Evolutionary conservation across 2,329 filamentous ascomycete genomes (phyloP).

Genomic region (Xylariales sp.): DNA sequence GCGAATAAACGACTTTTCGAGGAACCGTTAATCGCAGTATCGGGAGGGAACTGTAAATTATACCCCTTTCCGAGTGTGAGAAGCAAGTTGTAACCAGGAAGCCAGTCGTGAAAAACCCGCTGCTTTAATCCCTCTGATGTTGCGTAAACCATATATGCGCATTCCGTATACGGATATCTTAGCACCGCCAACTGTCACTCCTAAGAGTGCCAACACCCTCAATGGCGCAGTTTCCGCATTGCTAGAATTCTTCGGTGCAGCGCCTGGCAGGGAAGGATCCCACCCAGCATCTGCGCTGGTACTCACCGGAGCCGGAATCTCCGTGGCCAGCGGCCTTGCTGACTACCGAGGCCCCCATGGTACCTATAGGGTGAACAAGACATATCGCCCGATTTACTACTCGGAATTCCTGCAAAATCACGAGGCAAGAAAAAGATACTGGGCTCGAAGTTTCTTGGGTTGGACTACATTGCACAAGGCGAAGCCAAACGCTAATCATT

Average conservation of each 20-base stretch:
- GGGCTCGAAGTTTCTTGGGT: constrained; percentile 90
- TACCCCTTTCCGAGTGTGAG: no score
- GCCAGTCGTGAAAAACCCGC: no score
- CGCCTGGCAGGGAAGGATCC: no score
- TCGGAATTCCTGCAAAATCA: constrained; percentile 82
- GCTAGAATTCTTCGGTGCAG: constrained; percentile 66
- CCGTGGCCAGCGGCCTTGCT: constrained; percentile 85
- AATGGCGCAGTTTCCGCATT: constrained; percentile 74
- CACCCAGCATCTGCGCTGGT: constrained; percentile 44
- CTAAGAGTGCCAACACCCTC: constrained; percentile 64
- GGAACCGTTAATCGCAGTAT: no score
- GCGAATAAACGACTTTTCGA: no score
- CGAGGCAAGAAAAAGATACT: constrained; percentile 86
- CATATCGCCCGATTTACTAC: constrained; percentile 88
- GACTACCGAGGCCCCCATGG: constrained; percentile 89
- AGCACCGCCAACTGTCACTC: constrained; percentile 70
- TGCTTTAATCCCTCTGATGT: constrained; percentile 9
- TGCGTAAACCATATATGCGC: constrained; percentile 72
- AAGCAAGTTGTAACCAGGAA: no score
- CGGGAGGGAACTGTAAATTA: no score
- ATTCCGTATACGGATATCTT: constrained; percentile 88
- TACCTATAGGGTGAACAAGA: constrained; percentile 88
- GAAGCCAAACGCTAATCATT: constrained; percentile 75
- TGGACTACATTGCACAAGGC: constrained; percentile 80
- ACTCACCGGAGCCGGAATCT: constrained; percentile 82